Evolutionary conservation across 2,329 filamentous ascomycete genomes (phyloP).

Genomic region (Calonectria ilicicola): DNA sequence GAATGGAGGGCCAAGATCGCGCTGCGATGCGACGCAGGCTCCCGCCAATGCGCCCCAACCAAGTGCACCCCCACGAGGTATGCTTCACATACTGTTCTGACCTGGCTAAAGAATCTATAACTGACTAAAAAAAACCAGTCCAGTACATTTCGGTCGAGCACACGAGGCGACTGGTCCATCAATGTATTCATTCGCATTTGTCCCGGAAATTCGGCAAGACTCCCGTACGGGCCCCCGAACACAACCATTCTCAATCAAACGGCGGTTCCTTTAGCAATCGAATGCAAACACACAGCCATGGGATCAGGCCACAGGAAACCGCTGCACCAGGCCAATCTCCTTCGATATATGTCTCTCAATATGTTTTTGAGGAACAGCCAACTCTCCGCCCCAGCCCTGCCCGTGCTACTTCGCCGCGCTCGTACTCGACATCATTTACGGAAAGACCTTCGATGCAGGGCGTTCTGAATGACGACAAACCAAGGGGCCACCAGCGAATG

Average conservation of each 20-base stretch:
- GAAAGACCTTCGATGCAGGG: conserved; percentile 49
- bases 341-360: conserved; percentile 38
- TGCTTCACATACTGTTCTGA: neutral
- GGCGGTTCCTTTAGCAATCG: conserved; percentile 37
- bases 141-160: conserved; percentile 49
- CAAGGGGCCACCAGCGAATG: conserved; percentile 30
- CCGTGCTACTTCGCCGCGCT: conserved; percentile 44
- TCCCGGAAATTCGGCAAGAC: conserved; percentile 38
- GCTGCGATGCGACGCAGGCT: conserved; percentile 38
- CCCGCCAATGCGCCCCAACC: conserved; percentile 19
- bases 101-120: neutral
- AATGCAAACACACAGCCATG: conserved; percentile 29
- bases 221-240: conserved; percentile 27
- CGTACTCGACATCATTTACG: conserved; percentile 60
- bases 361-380: conserved; percentile 53
- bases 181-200: conserved; percentile 49
- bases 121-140: conserved; percentile 34
- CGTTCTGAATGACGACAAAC: conserved; percentile 23
- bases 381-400: conserved; percentile 50
- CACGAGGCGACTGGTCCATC: conserved; percentile 47
- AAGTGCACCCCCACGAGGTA: conserved; percentile 33
- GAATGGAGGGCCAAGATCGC: conserved; percentile 32
- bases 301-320: conserved; percentile 15
- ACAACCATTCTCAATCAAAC: conserved; percentile 24
- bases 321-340: conserved; percentile 26